phyloP scores from a whole-genome alignment of 441 rosid genomes.

The Pelargonium australe region DNA sequence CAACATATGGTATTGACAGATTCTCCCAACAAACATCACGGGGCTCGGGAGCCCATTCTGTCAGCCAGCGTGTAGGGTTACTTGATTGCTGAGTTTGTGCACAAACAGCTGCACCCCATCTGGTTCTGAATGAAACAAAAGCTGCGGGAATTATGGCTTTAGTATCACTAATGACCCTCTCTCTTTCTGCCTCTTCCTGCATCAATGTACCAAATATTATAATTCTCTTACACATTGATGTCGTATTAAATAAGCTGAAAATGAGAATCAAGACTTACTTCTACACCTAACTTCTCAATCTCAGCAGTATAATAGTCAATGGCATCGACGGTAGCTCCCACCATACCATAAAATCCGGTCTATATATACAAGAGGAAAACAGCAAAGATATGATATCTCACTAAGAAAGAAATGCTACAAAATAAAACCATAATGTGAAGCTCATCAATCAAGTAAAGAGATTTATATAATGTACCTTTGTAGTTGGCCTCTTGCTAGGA shows the following conservation, averaged over 20 bases:
- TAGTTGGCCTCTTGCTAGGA: conserved; percentile 41
- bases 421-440: neutral
- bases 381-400: no score
- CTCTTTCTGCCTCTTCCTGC: conserved; percentile 67
- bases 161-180: conserved; percentile 54
- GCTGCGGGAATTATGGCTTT: conserved; percentile 84
- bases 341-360: conserved; percentile 82
- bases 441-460: conserved; percentile 6
- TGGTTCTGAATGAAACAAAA: conserved; percentile 85
- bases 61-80: conserved; percentile 84
- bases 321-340: conserved; percentile 78
- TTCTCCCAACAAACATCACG: conserved; percentile 89
- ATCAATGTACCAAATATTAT: neutral
- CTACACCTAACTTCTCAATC: conserved; percentile 53
- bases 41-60: conserved; percentile 98
- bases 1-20: conserved; percentile 80
- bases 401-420: neutral
- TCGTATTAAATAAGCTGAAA: no score
- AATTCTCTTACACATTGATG: neutral
- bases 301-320: conserved; percentile 56
- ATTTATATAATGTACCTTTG: conserved; percentile 45
- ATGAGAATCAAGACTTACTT: conserved; percentile 43
- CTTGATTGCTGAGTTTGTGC: conserved; percentile 91
- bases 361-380: conserved; percentile 24
- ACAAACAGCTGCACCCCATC: conserved; percentile 98